Conservation (phyloP, 257 asterid genomes). For the Thymus quinquecostatus region DNA sequence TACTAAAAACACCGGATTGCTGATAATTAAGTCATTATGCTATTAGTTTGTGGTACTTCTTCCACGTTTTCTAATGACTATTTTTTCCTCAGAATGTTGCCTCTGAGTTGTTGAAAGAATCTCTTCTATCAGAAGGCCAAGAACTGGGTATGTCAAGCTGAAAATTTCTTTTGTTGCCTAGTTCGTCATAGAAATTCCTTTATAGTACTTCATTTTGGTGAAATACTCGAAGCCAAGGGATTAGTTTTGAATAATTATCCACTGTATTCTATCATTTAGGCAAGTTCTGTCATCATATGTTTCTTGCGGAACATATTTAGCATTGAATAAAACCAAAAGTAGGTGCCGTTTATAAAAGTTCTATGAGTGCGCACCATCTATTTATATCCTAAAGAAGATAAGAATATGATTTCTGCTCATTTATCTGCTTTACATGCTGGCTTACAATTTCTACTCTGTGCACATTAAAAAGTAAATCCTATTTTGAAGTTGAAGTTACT, state of each 20-base stretch:
- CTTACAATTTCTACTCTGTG: background rate
- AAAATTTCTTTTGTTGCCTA: conserved; percentile 23
- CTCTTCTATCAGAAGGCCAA: conserved; percentile 50
- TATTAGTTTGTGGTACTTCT: conserved; percentile 15
- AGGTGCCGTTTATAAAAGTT: background rate
- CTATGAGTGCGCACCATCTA: conserved; percentile 13
- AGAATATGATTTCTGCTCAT: background rate
- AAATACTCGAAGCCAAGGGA: background rate
- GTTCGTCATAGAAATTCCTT: conserved; percentile 11
- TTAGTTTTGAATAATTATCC: background rate
- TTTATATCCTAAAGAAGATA: background rate
- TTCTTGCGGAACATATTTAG: background rate
- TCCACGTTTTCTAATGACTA: conserved; percentile 22
- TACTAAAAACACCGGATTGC: background rate
- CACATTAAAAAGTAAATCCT: conserved; percentile 1
- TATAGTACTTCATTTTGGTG: conserved; percentile 3
- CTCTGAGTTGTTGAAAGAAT: conserved; percentile 71
- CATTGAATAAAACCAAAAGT: background rate
- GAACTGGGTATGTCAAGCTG: conserved; percentile 51
- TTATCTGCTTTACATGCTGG: background rate
- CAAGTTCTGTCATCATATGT: conserved; percentile 7
- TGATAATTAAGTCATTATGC: background rate
- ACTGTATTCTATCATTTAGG: background rate
- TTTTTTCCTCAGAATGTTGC: conserved; percentile 82
- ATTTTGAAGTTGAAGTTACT: conserved; percentile 8